phyloP scores from a whole-genome alignment of 129 eudicot species.

The Cynara cardunculus region DNA sequence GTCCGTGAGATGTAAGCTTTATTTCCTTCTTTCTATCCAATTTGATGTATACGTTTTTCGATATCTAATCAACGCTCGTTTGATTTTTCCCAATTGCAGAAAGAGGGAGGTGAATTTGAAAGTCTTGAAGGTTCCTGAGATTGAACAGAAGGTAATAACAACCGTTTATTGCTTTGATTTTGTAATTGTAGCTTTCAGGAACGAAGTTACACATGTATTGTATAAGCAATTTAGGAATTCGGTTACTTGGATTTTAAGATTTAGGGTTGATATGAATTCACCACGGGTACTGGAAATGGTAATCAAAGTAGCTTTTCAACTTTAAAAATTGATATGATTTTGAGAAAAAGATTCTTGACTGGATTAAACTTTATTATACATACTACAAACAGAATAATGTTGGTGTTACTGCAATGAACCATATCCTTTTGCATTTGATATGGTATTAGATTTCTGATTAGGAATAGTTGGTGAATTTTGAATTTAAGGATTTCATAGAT shows the following conservation, averaged over 20 bases:
- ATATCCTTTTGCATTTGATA: not conserved
- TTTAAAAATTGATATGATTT: constrained; percentile 2
- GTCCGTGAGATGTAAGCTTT: constrained; percentile 87
- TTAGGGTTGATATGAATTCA: constrained; percentile 18
- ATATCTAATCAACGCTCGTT: constrained; percentile 1
- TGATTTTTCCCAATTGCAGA: constrained; percentile 42
- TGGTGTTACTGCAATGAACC: not conserved
- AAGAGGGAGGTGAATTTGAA: constrained; percentile 99
- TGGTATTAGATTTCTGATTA: not conserved
- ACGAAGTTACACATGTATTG: constrained; percentile 6
- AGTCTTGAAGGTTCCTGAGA: constrained; percentile 98
- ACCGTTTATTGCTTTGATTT: not conserved
- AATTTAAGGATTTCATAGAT: constrained; percentile 1
- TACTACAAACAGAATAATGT: not conserved
- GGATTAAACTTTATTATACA: not conserved
- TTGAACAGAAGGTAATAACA: constrained; percentile 87
- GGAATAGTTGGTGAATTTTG: not conserved
- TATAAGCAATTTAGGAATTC: constrained; percentile 13
- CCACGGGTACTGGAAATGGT: constrained; percentile 8
- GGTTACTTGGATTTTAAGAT: not conserved
- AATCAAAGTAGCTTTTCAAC: constrained; percentile 9
- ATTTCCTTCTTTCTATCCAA: not conserved
- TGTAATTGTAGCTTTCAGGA: constrained; percentile 13
- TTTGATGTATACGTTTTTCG: not conserved
- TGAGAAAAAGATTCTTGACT: constrained; percentile 7